phyloP scores from a whole-genome alignment of 1,284 basidiomycete species.

The Microbotryum lychnidis-dioicae region DNA sequence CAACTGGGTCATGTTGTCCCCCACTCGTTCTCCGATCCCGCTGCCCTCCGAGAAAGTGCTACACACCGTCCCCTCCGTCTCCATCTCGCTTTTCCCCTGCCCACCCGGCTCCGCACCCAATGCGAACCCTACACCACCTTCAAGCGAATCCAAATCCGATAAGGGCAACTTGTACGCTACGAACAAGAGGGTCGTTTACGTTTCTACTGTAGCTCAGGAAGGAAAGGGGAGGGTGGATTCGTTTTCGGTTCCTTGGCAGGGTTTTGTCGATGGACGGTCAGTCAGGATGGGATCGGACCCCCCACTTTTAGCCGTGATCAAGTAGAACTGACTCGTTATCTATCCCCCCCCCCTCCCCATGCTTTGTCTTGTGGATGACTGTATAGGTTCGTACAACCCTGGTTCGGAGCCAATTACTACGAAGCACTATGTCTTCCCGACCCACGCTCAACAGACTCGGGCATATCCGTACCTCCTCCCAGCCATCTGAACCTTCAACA shows the following conservation, averaged over 20 bases:
- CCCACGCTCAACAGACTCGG: constrained; percentile 5
- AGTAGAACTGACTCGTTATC: not conserved
- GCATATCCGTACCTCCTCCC: constrained; percentile 7
- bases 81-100: constrained; percentile 7
- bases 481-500: too few species aligned
- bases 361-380: constrained; percentile 16
- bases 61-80: constrained; percentile 1
- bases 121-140: not conserved
- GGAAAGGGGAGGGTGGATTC: too few species aligned
- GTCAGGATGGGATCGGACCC: too few species aligned
- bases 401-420: constrained; percentile 28
- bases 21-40: constrained; percentile 8
- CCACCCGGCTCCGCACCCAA: not conserved
- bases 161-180: constrained; percentile 17
- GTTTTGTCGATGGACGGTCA: not conserved
- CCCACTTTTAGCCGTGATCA: too few species aligned
- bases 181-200: constrained; percentile 25
- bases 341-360: not conserved
- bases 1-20: constrained; percentile 21
- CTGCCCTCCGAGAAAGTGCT: constrained; percentile 28
- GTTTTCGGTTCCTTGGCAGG: too few species aligned
- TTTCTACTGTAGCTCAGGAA: not conserved
- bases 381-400: constrained; percentile 23
- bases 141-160: not conserved
- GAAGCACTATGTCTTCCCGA: constrained; percentile 15